Conservation (phyloP, 192 early-diverging fungal genomes). For the Thamnidium elegans region DNA sequence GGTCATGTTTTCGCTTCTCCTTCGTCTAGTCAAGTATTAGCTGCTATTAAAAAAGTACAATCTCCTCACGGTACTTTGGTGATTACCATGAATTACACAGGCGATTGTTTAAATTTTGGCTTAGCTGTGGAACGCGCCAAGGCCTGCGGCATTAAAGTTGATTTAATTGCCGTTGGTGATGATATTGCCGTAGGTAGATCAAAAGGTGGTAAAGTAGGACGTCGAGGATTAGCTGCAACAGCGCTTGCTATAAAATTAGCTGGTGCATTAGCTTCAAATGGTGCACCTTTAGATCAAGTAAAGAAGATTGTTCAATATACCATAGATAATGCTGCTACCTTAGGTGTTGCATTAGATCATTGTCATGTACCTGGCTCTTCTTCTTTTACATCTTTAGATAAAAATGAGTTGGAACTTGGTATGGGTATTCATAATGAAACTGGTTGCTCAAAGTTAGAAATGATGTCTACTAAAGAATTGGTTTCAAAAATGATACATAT, state of each 20-base stretch:
- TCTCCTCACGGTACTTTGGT: conserved; percentile 68
- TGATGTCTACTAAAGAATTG: conserved; percentile 49
- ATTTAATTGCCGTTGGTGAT: conserved; percentile 78
- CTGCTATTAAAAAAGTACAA: conserved; percentile 63
- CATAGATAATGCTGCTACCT: conserved; percentile 65
- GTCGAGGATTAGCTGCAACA: conserved; percentile 78
- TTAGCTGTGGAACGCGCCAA: conserved; percentile 77
- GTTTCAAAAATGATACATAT: conserved; percentile 54
- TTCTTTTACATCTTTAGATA: conserved; percentile 48
- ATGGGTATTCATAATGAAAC: conserved; percentile 89
- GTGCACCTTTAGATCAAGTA: conserved; percentile 58
- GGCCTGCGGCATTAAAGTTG: conserved; percentile 64
- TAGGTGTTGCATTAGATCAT: conserved; percentile 74
- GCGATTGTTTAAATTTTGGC: conserved; percentile 77
- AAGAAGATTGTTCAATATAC: conserved; percentile 53
- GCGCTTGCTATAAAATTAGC: conserved; percentile 78
- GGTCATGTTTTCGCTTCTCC: conserved; percentile 89
- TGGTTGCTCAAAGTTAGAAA: conserved; percentile 56
- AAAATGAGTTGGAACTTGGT: conserved; percentile 65
- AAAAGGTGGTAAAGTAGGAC: conserved; percentile 64
- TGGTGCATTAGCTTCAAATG: conserved; percentile 65
- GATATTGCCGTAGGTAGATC: conserved; percentile 76
- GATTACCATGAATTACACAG: conserved; percentile 89
- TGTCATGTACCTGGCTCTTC: conserved; percentile 70
- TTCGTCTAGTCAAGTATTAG: conserved; percentile 70